Percentiles rank a stretch among this genome's conserved stretches.
Evolutionary conservation across 306 rosid species (phyloP).

Genomic region (Vicia faba): DNA sequence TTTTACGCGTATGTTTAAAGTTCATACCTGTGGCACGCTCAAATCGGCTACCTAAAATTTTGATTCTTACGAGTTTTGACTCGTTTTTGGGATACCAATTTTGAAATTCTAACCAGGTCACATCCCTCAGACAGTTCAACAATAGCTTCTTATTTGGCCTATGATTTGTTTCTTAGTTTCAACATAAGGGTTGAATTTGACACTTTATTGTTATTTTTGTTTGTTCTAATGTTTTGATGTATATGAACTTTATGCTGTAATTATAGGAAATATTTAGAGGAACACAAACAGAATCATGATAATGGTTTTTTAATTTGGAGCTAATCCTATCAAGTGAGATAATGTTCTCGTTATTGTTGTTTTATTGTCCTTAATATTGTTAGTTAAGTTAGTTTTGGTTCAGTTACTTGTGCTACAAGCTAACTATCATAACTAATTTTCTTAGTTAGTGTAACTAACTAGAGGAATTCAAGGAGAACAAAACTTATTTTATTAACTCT

Average conservation of each 20-base stretch:
- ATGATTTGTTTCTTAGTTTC: slow-evolving; percentile 30
- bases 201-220: slow-evolving; percentile 20
- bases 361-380: not conserved
- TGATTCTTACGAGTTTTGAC: slow-evolving; percentile 32
- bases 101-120: slow-evolving; percentile 31
- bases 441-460: too few relatives aligned
- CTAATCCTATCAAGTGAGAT: not conserved
- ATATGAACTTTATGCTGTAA: slow-evolving; percentile 24
- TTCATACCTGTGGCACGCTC: not conserved
- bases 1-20: slow-evolving; percentile 41
- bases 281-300: slow-evolving; percentile 8
- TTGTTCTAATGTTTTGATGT: slow-evolving; percentile 20
- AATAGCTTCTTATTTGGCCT: slow-evolving; percentile 13
- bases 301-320: not conserved
- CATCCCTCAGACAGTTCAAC: slow-evolving; percentile 29
- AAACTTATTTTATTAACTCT: too few relatives aligned
- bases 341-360: not conserved
- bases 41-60: slow-evolving; percentile 20
- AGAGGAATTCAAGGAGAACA: too few relatives aligned
- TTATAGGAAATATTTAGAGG: slow-evolving; percentile 20
- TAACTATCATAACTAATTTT: too few relatives aligned
- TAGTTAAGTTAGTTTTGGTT: too few relatives aligned
- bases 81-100: slow-evolving; percentile 19
- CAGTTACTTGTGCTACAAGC: too few relatives aligned
- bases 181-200: slow-evolving; percentile 31